These are phyloP conservation scores for Ophiocordyceps unilateralis DNA, from an alignment of 2,329 filamentous ascomycete genomes.

Conservation along the genomic window DNA sequence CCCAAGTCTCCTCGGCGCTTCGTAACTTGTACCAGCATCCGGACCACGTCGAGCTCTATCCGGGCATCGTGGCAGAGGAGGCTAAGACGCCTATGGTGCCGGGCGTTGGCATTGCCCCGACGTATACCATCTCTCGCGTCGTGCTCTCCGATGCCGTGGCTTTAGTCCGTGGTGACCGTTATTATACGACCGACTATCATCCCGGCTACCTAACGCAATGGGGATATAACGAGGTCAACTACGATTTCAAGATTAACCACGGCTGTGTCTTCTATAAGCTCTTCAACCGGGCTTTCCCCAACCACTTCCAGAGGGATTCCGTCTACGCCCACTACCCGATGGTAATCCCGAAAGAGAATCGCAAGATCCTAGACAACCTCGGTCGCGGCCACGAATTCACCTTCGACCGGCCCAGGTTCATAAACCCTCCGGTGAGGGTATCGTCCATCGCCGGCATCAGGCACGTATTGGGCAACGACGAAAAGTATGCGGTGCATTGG, in stretches of 20 bases:
- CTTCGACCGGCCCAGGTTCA: conserved; percentile 42
- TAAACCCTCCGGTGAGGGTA: conserved; percentile 34
- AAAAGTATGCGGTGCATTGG: conserved; percentile 49
- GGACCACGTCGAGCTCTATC: conserved; percentile 66
- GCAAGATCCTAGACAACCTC: conserved; percentile 50
- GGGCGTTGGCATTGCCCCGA: conserved; percentile 58
- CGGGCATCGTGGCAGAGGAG: conserved; percentile 60
- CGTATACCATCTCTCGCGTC: conserved; percentile 60
- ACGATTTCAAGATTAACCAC: conserved; percentile 58
- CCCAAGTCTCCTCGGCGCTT: conserved; percentile 47
- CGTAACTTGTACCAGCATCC: conserved; percentile 58
- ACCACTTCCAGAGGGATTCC: conserved; percentile 61
- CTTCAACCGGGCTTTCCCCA: conserved; percentile 61
- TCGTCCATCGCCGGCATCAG: conserved; percentile 43
- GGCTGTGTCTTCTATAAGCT: conserved; percentile 78
- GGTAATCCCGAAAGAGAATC: conserved; percentile 53
- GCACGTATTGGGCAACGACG: conserved; percentile 40
- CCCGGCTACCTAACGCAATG: conserved; percentile 64
- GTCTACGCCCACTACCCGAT: conserved; percentile 71
- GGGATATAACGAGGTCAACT: conserved; percentile 61
- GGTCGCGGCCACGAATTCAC: conserved; percentile 52
- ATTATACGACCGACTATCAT: conserved; percentile 65
- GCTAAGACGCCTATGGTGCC: conserved; percentile 57
- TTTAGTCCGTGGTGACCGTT: conserved; percentile 61
- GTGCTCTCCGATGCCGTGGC: conserved; percentile 63